Evolutionary conservation across 345 rosid species (phyloP), one percentile per base, ranked within the genome.

Genomic region (Barbarea vulgaris): DNA sequence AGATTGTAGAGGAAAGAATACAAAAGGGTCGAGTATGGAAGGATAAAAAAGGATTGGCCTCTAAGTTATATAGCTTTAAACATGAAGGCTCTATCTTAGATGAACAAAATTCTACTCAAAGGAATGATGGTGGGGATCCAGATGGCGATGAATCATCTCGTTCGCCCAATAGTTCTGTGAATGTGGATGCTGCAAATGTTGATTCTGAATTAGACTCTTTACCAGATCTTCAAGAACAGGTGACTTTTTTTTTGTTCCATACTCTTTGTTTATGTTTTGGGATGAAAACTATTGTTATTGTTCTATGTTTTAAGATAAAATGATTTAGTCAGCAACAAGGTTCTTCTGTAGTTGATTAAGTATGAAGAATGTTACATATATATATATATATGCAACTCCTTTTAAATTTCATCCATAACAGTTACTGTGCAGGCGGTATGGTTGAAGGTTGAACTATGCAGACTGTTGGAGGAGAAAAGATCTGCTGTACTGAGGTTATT

Each of bases 161-260:
- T 39, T 73, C 46, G 24, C 47, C 79, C 9, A 46, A 27, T 44
- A 36, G 82, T 21, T 78, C 91, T 8, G 83, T 87, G 63, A 79
- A 81, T 67, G 80, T 81, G n/a, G 85, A 84, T 15, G 70, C 66
- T 65, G 78, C 78, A 73, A 74, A 58, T 80, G 76, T 70, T 51
- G 85, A 77, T 59, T 53, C 87, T 3, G 88, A 85, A 73, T 73
- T 64, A 62, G 89, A 85, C 79, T 87, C 89, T 31, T 15, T 86
- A 61, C 89, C 93, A 61, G 93, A 90, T 87, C 97, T 86, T 79
- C 93, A 92, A 78, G 97, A 92, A 37, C 96, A 86, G 96, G 99
- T 95, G 67, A 31, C 41, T 7, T 64, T 46, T 30, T 27, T 62
- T 67, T 59, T 72, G 56, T 75, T 67, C 59, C 42, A 4, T 61